A percentile compares a stretch with the other conserved stretches of the same genome.
Evolutionary conservation across 169 alveolate genomes (phyloP).

Genomic region (Sarcocystis neurona): DNA sequence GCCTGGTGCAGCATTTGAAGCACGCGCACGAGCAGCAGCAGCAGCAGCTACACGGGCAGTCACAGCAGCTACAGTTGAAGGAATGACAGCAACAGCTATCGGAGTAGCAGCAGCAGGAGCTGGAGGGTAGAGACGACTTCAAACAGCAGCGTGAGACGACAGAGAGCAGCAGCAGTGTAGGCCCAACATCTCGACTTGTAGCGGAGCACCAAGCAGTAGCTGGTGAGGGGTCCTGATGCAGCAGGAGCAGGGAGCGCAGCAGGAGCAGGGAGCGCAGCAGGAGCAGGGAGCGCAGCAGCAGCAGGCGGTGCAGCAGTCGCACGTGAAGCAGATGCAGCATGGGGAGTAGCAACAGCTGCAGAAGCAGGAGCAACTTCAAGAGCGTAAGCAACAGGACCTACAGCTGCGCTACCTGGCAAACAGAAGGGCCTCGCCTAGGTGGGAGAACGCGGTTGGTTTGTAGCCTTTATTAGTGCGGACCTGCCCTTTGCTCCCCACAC

Average conservation of each 20-base stretch:
- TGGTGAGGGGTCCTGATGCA: background rate
- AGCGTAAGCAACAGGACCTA: too few species aligned
- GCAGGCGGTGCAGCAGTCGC: background rate
- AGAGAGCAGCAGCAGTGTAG: too few species aligned
- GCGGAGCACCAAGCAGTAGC: too few species aligned
- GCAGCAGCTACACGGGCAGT: too few species aligned
- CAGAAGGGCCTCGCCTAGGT: conserved; percentile 57
- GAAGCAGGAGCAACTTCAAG: background rate
- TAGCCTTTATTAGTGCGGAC: conserved; percentile 64
- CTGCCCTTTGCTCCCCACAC: conserved; percentile 63
- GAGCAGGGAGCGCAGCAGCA: background rate
- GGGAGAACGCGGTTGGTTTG: conserved; percentile 38
- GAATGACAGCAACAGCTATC: too few species aligned
- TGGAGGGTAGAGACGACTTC: too few species aligned
- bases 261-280: background rate
- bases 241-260: background rate
- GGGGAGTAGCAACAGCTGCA: background rate
- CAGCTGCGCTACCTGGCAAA: conserved; percentile 64
- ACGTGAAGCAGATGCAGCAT: background rate
- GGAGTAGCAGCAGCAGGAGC: too few species aligned
- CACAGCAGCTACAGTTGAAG: too few species aligned
- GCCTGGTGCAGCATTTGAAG: too few species aligned
- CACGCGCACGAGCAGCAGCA: too few species aligned
- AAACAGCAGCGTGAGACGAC: too few species aligned
- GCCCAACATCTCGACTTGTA: too few species aligned